These are phyloP conservation scores for Suillus brevipes DNA, from an alignment of 768 basidiomycete genomes.

Conservation along the genomic window DNA sequence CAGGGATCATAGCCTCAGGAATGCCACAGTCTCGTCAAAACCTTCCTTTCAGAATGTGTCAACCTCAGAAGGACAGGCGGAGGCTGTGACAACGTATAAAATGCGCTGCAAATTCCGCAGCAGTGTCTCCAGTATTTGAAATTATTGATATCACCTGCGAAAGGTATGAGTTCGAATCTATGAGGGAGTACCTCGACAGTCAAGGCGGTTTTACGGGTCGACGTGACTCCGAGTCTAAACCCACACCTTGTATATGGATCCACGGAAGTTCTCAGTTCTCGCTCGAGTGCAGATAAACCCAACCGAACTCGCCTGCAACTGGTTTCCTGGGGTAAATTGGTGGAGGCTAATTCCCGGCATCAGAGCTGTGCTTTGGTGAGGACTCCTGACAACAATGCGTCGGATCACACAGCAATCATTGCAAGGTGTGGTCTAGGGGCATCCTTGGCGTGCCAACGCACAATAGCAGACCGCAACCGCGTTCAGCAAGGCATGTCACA, in stretches of 20 bases:
- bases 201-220: not conserved
- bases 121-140: too few relatives aligned
- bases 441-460: not conserved
- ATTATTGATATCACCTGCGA: too few relatives aligned
- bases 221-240: not conserved
- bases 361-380: not conserved
- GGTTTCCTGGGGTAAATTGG: not conserved
- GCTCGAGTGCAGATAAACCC: not conserved
- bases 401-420: not conserved
- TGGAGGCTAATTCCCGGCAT: not conserved
- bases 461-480: not conserved
- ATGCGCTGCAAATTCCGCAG: not conserved
- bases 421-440: not conserved
- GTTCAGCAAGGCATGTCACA: not conserved
- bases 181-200: not conserved
- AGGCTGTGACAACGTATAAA: not conserved
- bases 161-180: not conserved
- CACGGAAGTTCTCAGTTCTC: not conserved
- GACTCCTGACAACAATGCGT: not conserved
- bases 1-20: not conserved
- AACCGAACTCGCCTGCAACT: not conserved
- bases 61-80: not conserved
- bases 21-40: not conserved
- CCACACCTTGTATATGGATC: not conserved
- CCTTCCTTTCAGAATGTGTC: not conserved